Evolutionary conservation across 768 basidiomycete species (phyloP).

Genomic region (Auriscalpium microsporum): DNA sequence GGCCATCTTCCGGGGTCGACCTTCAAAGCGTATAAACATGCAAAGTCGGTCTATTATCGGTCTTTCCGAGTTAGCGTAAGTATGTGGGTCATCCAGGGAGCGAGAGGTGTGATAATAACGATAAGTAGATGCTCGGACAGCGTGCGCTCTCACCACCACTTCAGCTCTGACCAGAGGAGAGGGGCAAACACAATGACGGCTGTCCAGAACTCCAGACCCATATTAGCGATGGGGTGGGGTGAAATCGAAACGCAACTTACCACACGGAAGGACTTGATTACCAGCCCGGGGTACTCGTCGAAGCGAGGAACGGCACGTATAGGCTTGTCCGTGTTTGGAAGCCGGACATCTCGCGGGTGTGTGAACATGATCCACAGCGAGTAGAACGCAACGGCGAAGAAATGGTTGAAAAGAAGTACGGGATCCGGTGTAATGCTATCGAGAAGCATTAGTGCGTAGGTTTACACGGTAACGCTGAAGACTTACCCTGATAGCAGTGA

Average conservation of each 20-base stretch:
- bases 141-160: constrained; percentile 44
- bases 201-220: constrained; percentile 63
- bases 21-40: too few relatives aligned
- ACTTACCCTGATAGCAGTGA: constrained; percentile 79
- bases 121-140: neutral
- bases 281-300: constrained; percentile 60
- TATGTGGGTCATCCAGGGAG: too few relatives aligned
- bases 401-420: constrained; percentile 74
- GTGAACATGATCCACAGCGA: constrained; percentile 88
- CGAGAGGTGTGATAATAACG: neutral
- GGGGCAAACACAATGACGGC: constrained; percentile 88
- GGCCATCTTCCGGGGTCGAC: too few relatives aligned
- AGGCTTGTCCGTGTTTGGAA: constrained; percentile 28
- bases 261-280: constrained; percentile 54
- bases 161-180: constrained; percentile 78
- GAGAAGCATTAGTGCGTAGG: neutral
- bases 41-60: too few relatives aligned
- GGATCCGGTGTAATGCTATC: constrained; percentile 75
- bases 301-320: constrained; percentile 35
- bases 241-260: constrained; percentile 31
- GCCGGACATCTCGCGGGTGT: constrained; percentile 35
- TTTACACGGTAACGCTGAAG: neutral
- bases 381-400: constrained; percentile 94
- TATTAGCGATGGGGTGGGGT: neutral
- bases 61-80: too few relatives aligned